Evolutionary conservation across 1,284 basidiomycete genomes (phyloP).

Genomic region (Ceratobasidium sp.): DNA sequence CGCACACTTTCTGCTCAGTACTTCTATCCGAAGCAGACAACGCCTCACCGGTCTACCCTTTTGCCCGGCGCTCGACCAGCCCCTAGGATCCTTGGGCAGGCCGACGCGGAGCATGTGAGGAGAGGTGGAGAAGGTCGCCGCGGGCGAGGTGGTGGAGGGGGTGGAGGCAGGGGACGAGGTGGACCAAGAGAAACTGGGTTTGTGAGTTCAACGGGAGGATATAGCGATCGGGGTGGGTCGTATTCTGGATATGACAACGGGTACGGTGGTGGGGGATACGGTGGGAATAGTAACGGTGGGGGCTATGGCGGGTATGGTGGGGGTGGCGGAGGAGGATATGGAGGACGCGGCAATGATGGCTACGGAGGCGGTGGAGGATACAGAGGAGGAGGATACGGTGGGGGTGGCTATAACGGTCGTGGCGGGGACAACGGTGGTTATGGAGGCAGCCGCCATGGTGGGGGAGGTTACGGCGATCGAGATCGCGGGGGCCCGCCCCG

Average conservation of each 20-base stretch:
- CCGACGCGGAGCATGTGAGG: slow-evolving; percentile 78
- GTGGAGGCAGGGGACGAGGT: slow-evolving; percentile 49
- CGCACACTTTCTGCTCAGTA: slow-evolving; percentile 89
- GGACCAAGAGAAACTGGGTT: slow-evolving; percentile 49
- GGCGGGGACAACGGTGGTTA: slow-evolving; percentile 42
- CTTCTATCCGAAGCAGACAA: slow-evolving; percentile 88
- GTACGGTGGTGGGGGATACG: slow-evolving; percentile 38
- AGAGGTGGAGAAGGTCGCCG: slow-evolving; percentile 59
- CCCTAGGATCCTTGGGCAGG: slow-evolving; percentile 72
- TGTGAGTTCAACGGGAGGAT: slow-evolving; percentile 36
- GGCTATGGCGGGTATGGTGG: slow-evolving; percentile 51
- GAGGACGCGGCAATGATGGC: slow-evolving; percentile 56
- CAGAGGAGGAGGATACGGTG: slow-evolving; percentile 47
- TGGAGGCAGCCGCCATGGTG: neutral
- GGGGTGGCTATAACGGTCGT: slow-evolving; percentile 36
- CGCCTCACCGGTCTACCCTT: slow-evolving; percentile 87
- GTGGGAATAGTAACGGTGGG: slow-evolving; percentile 43
- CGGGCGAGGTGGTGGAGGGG: slow-evolving; percentile 58
- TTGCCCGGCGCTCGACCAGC: slow-evolving; percentile 80
- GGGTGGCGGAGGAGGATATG: slow-evolving; percentile 52
- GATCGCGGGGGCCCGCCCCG: slow-evolving; percentile 6
- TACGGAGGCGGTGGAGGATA: slow-evolving; percentile 49
- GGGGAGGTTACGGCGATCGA: neutral
- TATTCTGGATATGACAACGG: slow-evolving; percentile 37
- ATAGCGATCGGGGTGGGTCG: slow-evolving; percentile 44